phyloP scores from a whole-genome alignment of 208 protist genomes.

The Trypanosoma cruzi region DNA sequence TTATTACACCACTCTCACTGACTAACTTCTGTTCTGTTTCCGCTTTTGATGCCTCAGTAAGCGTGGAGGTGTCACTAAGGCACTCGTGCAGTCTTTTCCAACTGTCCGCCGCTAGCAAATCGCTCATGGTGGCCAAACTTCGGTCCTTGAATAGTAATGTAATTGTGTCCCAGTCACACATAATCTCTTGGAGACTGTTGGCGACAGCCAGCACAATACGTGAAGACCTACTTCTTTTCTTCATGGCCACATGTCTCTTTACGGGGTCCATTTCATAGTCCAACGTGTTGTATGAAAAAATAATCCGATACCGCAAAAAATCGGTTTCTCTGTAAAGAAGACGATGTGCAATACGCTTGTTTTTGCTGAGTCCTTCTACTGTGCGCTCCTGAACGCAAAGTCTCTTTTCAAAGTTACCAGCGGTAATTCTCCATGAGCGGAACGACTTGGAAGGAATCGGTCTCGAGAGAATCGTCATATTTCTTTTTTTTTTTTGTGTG shows the following conservation, averaged over 20 bases:
- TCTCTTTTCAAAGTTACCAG: conserved; percentile 24
- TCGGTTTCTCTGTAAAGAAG: conserved; percentile 23
- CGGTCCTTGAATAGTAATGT: neutral
- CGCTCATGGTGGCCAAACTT: neutral
- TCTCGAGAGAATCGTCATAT: conserved; percentile 30
- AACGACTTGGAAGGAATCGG: conserved; percentile 18
- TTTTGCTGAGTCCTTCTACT: conserved; percentile 33
- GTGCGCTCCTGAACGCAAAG: conserved; percentile 59
- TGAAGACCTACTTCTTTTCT: neutral
- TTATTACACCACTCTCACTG: neutral
- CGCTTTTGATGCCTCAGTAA: neutral
- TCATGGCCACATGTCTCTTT: neutral
- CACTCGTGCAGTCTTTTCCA: neutral
- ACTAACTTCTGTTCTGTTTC: neutral
- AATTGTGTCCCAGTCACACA: conserved; percentile 23
- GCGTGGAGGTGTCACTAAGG: neutral
- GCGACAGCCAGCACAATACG: conserved; percentile 40
- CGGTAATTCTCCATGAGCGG: conserved; percentile 46
- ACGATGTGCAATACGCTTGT: conserved; percentile 33
- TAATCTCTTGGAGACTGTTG: conserved; percentile 6
- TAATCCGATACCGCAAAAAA: conserved; percentile 41
- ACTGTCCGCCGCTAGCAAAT: neutral
- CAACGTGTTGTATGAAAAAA: conserved; percentile 34
- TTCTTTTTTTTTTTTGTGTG: conserved; percentile 2
- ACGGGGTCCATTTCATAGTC: conserved; percentile 36